Conservation (phyloP, 2,329 filamentous ascomycete genomes). For the Aspergillus chevalieri region DNA sequence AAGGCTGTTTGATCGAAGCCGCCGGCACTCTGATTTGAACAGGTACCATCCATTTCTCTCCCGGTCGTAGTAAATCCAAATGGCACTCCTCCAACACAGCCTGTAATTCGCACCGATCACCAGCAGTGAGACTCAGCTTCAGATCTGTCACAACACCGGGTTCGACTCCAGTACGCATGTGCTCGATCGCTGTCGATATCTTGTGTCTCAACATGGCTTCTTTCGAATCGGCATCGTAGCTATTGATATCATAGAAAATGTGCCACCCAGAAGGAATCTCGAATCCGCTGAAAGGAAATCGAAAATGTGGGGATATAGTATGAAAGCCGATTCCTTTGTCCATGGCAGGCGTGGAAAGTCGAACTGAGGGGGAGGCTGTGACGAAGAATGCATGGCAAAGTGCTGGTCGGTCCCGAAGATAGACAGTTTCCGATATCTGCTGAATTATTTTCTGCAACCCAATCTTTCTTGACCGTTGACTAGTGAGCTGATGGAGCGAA, state of each 20-base stretch:
- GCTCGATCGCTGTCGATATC: constrained; percentile 16
- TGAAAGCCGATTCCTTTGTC: constrained; percentile 26
- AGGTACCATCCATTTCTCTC: constrained; percentile 26
- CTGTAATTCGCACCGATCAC: constrained; percentile 17
- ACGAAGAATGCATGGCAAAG: constrained; percentile 31
- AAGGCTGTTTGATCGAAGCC: constrained; percentile 2
- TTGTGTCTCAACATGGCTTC: constrained; percentile 16
- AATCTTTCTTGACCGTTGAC: constrained; percentile 2
- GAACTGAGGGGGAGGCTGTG: constrained; percentile 16
- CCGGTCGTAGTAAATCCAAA: constrained; percentile 20
- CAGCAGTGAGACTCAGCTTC: constrained; percentile 16
- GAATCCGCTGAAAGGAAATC: constrained; percentile 12
- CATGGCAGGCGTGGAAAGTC: constrained; percentile 14
- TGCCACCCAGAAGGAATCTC: constrained; percentile 22
- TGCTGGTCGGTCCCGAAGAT: constrained; percentile 14
- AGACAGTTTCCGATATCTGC: constrained; percentile 20
- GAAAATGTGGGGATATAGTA: constrained; percentile 24
- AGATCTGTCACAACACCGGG: constrained; percentile 20
- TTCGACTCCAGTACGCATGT: constrained; percentile 24
- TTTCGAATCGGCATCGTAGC: constrained; percentile 5
- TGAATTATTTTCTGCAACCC: constrained; percentile 16
- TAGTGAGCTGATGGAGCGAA: constrained; percentile 9
- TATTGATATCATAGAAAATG: constrained; percentile 16
- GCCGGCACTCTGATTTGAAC: constrained; percentile 18
- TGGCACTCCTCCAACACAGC: constrained; percentile 15